Base-by-base conservation (phyloP, 192 early-diverging fungal genomes). In the Coemansia sp. region DNA sequence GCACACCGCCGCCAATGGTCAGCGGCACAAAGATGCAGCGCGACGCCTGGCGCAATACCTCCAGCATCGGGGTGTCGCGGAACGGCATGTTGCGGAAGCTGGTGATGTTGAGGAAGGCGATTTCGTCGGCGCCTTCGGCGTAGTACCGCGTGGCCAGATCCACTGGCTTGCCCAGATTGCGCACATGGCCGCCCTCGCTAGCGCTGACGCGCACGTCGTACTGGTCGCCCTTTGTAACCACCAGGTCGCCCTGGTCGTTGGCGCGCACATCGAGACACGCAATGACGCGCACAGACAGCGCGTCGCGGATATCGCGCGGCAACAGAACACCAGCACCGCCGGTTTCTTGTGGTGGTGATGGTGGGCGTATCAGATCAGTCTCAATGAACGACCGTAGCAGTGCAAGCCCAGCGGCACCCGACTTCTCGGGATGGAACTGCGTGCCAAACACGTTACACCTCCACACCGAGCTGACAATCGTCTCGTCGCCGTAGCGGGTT, bases 381-480 rank as follows among this genome's bases (percentile, higher is more conserved):
- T 86, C 76, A 62, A 98, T 87, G 74, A 98, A 98, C 3, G 93
- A 86, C 56, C 85, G 81, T 13, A 99, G 82, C 22, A 96, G 77
- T 41, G 85, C 86, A 36, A 98, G 72, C 15, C 98, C 98, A 3
- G 96, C 92, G 36, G 80, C 85, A 5, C 98, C 98, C 54, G 90
- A 92, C 84, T 99, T 99, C 77, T 99, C 98, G 8, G 98, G 98
- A 71, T 99, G 98, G 83, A 99, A 99, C 80, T 99, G 98, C 6
- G 97, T 98, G 37, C 93, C 92, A 88, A 98, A 95, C 39, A 98
- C 85, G 73, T 94, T 97, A 51, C 88, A 89, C 54, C 84, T 84
- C 80, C 91, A 88, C 15, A 97, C 86, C 13, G 91, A 80, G 52
- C 91, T 90, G 32, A 98, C 87, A 78, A 98, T 93, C 1, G 84